Base-by-base conservation (phyloP, 768 basidiomycete genomes). In the Panus rudis region DNA sequence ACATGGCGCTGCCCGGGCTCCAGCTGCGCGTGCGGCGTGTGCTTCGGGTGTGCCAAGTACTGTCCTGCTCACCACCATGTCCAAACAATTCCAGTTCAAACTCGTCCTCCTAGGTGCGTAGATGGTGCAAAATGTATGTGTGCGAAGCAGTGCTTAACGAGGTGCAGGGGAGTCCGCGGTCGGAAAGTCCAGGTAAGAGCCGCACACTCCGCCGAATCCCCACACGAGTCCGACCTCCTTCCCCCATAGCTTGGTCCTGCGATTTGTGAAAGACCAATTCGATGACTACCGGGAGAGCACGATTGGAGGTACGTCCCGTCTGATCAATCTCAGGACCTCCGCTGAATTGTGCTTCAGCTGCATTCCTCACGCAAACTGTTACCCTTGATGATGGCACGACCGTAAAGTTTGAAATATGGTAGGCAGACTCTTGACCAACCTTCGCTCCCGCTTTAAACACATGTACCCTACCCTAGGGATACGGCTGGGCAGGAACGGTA, bases 321-420 rank as follows among this genome's bases (percentile, higher is more conserved):
- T 17, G 33, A 35, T 16, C 8, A 8, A 35, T 6, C 33, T 37
- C 21, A 23, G 17, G 19, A 13, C 37, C 17, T 45, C 16, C 7
- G 30, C 30, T 28, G 48, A 52, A 53, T 41, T 54, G 39, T 28
- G 22, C 43, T 46, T 44, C 55, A 91, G 94, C 94, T 47, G 94
- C 94, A 26, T 99, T 99, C 75, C 65, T 99, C 52, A 97, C 96
- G n/a, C 94, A 98, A 64, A 96, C 93, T 3, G 89, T 98, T 24
- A 83, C 81, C 11, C 75, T 96, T 30, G 85, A 92, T 38, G 86
- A 92, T 60, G 80, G 83, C 50, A 87, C 87, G 19, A 82, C 82
- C 19, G 89, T 99, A 58, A 98, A 98, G 73, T 98, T 99, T 60
- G 94, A 97, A 70, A 94, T 94, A 59, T 94, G 92, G 93, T 92